Evolutionary conservation across 768 basidiomycete species (phyloP).

Genomic region (Podaxis mareebaensis): DNA sequence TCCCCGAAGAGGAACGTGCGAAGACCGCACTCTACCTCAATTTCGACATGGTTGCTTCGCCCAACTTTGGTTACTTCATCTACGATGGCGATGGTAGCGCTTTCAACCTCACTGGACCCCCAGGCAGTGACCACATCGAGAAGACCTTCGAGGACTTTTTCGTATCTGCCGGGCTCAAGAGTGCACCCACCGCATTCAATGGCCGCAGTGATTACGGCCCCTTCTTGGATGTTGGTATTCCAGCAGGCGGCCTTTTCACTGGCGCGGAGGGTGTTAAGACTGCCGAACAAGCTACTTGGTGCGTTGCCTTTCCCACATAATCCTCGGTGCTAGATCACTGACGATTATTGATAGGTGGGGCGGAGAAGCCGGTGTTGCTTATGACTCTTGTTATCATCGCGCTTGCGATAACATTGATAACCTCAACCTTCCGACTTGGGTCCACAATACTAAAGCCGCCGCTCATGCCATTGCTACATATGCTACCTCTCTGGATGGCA

Average conservation of each 20-base stretch:
- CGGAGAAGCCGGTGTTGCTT: constrained; percentile 28
- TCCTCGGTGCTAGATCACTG: neutral
- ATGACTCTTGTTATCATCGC: constrained; percentile 32
- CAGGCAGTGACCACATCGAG: constrained; percentile 32
- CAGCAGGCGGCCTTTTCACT: constrained; percentile 31
- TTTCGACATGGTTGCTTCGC: constrained; percentile 37
- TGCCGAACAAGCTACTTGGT: constrained; percentile 25
- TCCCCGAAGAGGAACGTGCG: constrained; percentile 24
- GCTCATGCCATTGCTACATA: constrained; percentile 29
- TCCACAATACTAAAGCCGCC: constrained; percentile 26
- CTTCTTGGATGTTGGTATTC: constrained; percentile 31
- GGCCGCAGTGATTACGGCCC: constrained; percentile 33
- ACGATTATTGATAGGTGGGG: constrained; percentile 24
- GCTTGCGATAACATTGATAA: constrained; percentile 30
- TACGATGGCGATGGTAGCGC: constrained; percentile 32
- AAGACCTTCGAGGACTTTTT: constrained; percentile 30
- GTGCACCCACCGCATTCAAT: constrained; percentile 26
- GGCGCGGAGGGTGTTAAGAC: constrained; percentile 33
- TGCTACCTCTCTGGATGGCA: constrained; percentile 25
- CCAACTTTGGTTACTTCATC: constrained; percentile 30
- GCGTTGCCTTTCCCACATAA: neutral
- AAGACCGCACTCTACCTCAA: constrained; percentile 36
- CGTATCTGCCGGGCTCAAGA: constrained; percentile 19
- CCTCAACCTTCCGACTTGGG: constrained; percentile 25
- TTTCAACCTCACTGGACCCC: constrained; percentile 29